Percentiles rank a stretch among this genome's conserved stretches.
Conservation (phyloP, 331 rosid species). For the Arachis monticola region DNA sequence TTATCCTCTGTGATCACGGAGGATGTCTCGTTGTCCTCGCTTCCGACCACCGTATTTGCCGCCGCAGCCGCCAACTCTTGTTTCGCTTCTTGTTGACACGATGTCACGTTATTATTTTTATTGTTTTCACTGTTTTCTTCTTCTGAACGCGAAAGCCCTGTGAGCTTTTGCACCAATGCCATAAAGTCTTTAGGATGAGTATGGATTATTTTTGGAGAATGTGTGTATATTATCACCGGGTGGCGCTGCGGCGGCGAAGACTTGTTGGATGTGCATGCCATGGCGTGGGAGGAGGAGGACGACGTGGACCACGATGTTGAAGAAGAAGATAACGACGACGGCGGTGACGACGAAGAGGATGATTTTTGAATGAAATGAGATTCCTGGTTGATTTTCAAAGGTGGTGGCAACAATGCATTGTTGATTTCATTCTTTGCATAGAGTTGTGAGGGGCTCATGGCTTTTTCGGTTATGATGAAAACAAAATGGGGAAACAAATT, state of each 20-base stretch:
- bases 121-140: conserved; percentile 23
- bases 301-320: conserved; percentile 43
- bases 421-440: conserved; percentile 46
- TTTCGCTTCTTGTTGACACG: conserved; percentile 28
- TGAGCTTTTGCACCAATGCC: conserved; percentile 82
- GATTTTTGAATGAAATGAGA: conserved; percentile 69
- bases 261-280: not conserved
- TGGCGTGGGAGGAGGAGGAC: not conserved
- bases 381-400: conserved; percentile 62
- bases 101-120: too few relatives aligned
- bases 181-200: conserved; percentile 72
- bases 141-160: conserved; percentile 56
- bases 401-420: conserved; percentile 57
- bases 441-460: conserved; percentile 57
- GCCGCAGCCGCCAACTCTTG: not conserved
- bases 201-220: conserved; percentile 76
- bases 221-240: conserved; percentile 84
- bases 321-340: conserved; percentile 28
- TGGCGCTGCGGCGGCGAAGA: conserved; percentile 54
- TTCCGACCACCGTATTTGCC: conserved; percentile 11
- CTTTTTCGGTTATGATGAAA: conserved; percentile 34
- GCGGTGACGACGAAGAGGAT: conserved; percentile 8
- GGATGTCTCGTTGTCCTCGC: conserved; percentile 64
- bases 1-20: conserved; percentile 61
- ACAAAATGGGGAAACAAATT: not conserved